Base-by-base conservation (phyloP, 2,329 filamentous ascomycete species). In the Cordyceps tenuipes region DNA sequence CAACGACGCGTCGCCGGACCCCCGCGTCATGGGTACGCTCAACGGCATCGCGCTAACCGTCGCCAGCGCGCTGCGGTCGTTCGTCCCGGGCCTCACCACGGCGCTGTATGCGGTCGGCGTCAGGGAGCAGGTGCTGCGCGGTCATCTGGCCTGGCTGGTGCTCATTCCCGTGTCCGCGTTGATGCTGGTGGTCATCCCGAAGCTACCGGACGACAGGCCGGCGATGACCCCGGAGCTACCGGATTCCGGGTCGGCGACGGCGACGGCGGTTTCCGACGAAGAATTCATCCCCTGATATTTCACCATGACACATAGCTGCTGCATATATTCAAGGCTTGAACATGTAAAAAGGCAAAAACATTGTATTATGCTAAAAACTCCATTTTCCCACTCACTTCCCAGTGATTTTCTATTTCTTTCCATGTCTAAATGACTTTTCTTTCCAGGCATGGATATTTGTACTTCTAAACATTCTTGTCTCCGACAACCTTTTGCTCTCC, bases 1-100 rank as follows among this genome's bases (percentile, higher is more conserved):
- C 36, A 93, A 93, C 70, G 88, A 92, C 61, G 82, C 88, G 2
- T 80, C 85, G 0, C 90, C 90, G 0, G 83, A 79, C 10, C 79
- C 83, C 1, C 76, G 77, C 47, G 81, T 84, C 0, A 75, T 93
- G 10, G 89, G 86, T 0, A 90, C 84, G 0, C 74, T 94, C 31
- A 93, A 93, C 65, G 86, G 86, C 15, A 59, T 75, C 3, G 72
- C 73, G 0, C 36, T 93, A 61, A 87, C 87, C 0, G 67, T 84
- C 0, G 72, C 77, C 0, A 85, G 84, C 63, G 85, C 75, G 0
- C 74, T 90, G 34, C 78, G 89, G 15, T 80, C 89, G 0, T 76
- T 92, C 46, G 79, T 81, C 0, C 89, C 90, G 0, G 87, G 83
- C 0, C 66, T 84, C 0, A 85, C 88, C 48, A 82, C 87, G 0